These are phyloP conservation scores for Yamadazyma friedrichii DNA, from an alignment of 1,139 yeast species.

Conservation along the genomic window DNA sequence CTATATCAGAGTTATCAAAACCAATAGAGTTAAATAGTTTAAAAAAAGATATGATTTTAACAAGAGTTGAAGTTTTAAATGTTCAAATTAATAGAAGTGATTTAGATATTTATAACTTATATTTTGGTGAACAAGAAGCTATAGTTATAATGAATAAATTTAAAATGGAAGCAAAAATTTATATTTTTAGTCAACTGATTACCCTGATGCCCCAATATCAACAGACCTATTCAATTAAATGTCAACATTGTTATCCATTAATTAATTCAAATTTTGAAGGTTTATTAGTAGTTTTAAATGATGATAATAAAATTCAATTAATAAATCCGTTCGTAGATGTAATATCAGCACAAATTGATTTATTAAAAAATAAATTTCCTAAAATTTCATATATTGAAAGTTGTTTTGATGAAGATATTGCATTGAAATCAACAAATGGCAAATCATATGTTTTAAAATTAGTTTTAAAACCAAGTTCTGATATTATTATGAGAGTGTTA, in stretches of 20 bases:
- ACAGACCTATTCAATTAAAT: constrained; percentile 32
- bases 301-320: constrained; percentile 36
- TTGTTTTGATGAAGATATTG: constrained; percentile 30
- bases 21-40: constrained; percentile 29
- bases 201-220: constrained; percentile 35
- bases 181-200: constrained; percentile 45
- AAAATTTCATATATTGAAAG: constrained; percentile 22
- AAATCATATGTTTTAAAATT: constrained; percentile 33
- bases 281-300: constrained; percentile 37
- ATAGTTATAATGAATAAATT: constrained; percentile 43
- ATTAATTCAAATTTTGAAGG: constrained; percentile 35
- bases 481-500: constrained; percentile 42
- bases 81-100: constrained; percentile 26
- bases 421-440: constrained; percentile 23
- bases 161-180: constrained; percentile 42
- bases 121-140: constrained; percentile 58
- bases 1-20: constrained; percentile 28
- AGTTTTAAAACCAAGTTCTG: constrained; percentile 46
- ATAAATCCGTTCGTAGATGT: constrained; percentile 68
- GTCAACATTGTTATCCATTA: constrained; percentile 44
- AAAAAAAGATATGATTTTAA: constrained; percentile 66
- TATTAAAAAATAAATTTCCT: constrained; percentile 17
- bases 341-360: constrained; percentile 34
- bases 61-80: constrained; percentile 52
- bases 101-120: constrained; percentile 43